Evolutionary conservation across 495 filamentous ascomycete genomes (phyloP), one percentile per base, ranked within the genome.

Genomic region (Neurospora sp.): DNA sequence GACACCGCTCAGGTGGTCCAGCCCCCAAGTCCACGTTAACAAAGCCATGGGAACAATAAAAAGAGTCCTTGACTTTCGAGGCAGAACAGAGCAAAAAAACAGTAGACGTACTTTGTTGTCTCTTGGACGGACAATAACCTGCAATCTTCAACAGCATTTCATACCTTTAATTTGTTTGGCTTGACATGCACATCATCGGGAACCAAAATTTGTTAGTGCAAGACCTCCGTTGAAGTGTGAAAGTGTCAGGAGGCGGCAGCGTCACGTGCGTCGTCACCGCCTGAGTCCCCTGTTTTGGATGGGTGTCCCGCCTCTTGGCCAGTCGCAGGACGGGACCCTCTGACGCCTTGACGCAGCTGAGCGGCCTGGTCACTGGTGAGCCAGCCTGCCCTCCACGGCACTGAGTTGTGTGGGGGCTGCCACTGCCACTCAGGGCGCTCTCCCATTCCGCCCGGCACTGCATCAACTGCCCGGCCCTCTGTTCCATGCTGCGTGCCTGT

Each of bases 311-410:
- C 53, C 53, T 59, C 48, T 61, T 61, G 53, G 53, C 53, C 27
- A 4, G 53, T 61, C 22, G 53, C 69, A 42, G 72, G 70, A 69
- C 77, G 74, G 44, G 41, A 73, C 72, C 74, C 74, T 76, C 76
- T 76, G 77, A 75, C 77, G 73, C 76, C 79, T 75, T 81, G 78
- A 81, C 78, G 78, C 79, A 79, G 79, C 61, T 74, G 53, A 59
- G 44, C 44, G 44, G 44, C 44, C 44, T 46, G 44, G 44, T 48
- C 48, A 59, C 48, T 31, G n/a, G n/a, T 48, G n/a, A 22, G 42
- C 20, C 22, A 22, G 46, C 46, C 46, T 53, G 46, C 46, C 46
- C 48, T 59, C 48, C 48, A n/a, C n/a, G n/a, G n/a, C n/a, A 59
- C 48, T 14, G 48, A 27, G 53, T 18, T 16, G 27, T 61, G 53